phyloP scores from a whole-genome alignment of 2,329 filamentous ascomycete genomes.

The Alternaria triticina region DNA sequence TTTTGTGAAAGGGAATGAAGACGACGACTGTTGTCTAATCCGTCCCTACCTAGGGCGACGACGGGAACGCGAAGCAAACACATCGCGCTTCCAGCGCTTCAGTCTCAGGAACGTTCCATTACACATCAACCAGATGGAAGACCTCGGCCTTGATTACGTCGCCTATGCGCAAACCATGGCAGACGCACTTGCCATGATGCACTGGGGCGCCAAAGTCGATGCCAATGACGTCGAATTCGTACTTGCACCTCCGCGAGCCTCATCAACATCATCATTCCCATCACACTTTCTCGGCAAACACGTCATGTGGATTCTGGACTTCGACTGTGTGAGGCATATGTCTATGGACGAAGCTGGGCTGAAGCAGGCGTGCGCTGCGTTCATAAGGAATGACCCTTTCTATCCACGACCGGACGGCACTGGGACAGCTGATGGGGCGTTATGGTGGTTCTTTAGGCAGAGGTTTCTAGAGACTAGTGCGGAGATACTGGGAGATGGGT shows the following conservation, averaged over 20 bases:
- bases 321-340: conserved; percentile 64
- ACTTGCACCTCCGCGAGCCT: conserved; percentile 41
- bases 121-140: conserved; percentile 58
- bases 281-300: conserved; percentile 15
- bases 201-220: conserved; percentile 58
- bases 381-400: conserved; percentile 60
- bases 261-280: background rate
- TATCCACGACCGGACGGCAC: conserved; percentile 46
- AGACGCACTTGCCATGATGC: conserved; percentile 57
- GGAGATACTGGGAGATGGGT: background rate
- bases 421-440: conserved; percentile 9
- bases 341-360: conserved; percentile 46
- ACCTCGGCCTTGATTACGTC: conserved; percentile 43
- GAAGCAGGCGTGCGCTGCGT: conserved; percentile 51
- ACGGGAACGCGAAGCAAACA: conserved; percentile 1
- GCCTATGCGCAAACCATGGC: conserved; percentile 57
- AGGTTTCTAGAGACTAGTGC: background rate
- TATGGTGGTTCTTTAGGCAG: background rate
- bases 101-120: conserved; percentile 55
- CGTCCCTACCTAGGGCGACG: conserved; percentile 57
- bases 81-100: conserved; percentile 37
- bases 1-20: conserved; percentile 20
- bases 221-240: conserved; percentile 65
- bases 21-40: conserved; percentile 56
- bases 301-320: conserved; percentile 58